These are phyloP conservation scores for Solanum habrochaites DNA, from an alignment of 257 asterid genomes.

Conservation along the genomic window DNA sequence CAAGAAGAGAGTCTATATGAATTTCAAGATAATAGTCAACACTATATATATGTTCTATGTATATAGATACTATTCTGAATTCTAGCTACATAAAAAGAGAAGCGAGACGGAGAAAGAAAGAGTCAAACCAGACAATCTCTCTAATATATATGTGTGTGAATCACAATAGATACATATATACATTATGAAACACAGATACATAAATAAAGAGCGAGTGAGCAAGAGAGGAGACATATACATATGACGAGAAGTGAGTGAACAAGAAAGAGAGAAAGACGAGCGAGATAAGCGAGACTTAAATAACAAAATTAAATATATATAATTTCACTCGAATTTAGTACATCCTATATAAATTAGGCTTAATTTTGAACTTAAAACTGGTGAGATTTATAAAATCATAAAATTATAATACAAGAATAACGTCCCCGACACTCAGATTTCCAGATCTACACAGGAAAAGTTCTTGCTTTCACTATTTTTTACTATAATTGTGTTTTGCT, in stretches of 20 bases:
- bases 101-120: too few relatives aligned
- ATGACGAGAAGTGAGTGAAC: not conserved
- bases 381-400: not conserved
- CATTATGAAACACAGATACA: not conserved
- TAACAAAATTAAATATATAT: fast-evolving
- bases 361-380: too few relatives aligned
- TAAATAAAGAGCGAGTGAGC: not conserved
- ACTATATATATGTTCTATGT: too few relatives aligned
- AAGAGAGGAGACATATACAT: too few relatives aligned
- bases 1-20: too few relatives aligned
- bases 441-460: not conserved
- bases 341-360: too few relatives aligned
- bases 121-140: not conserved
- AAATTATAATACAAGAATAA: not conserved
- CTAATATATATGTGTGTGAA: too few relatives aligned
- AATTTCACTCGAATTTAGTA: fast-evolving
- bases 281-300: too few relatives aligned
- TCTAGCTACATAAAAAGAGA: too few relatives aligned
- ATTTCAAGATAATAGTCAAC: too few relatives aligned
- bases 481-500: not conserved
- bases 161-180: not conserved
- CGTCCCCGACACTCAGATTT: not conserved
- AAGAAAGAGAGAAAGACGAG: too few relatives aligned
- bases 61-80: not conserved
- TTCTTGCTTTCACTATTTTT: not conserved